Percentiles rank a stretch among this genome's conserved stretches.
These are phyloP conservation scores for Aspergillus egyptiacus DNA, from an alignment of 495 filamentous ascomycete species.

Conservation along the genomic window DNA sequence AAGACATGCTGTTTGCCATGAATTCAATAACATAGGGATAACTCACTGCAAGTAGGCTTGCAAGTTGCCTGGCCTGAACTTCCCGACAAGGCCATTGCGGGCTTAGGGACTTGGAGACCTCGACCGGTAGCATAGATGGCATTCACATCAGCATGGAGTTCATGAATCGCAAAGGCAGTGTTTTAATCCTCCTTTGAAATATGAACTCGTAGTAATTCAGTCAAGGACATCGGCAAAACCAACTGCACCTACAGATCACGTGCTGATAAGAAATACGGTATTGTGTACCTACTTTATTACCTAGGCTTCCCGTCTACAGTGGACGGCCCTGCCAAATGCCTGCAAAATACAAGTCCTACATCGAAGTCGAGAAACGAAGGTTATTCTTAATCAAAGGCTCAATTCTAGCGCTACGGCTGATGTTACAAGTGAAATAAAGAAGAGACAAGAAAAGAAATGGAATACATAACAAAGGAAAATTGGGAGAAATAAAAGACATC, in stretches of 20 bases:
- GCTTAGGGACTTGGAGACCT: slow-evolving; percentile 39
- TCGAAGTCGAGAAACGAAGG: neutral
- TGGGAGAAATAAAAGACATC: slow-evolving; percentile 3
- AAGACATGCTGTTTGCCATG: neutral
- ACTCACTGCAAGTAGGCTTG: slow-evolving; percentile 55
- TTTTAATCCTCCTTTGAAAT: too few species aligned
- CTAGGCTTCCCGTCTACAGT: too few species aligned
- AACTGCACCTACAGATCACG: neutral
- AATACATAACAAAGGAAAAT: slow-evolving; percentile 18
- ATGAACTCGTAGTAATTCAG: too few species aligned
- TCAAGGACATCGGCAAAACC: too few species aligned
- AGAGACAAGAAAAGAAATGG: neutral
- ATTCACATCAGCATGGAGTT: neutral
- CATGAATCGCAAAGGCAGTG: neutral
- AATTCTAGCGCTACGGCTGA: slow-evolving; percentile 6
- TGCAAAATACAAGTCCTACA: too few species aligned
- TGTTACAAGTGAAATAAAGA: slow-evolving; percentile 1
- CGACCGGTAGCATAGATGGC: slow-evolving; percentile 28
- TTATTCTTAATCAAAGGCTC: neutral
- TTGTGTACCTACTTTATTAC: neutral
- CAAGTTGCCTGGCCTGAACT: slow-evolving; percentile 55
- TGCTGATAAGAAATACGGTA: neutral
- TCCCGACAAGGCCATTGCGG: slow-evolving; percentile 59
- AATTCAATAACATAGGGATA: neutral
- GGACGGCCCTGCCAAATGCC: too few species aligned